Evolutionary conservation across 2,329 filamentous ascomycete species (phyloP).

Genomic region (Cladosporium sp.): DNA sequence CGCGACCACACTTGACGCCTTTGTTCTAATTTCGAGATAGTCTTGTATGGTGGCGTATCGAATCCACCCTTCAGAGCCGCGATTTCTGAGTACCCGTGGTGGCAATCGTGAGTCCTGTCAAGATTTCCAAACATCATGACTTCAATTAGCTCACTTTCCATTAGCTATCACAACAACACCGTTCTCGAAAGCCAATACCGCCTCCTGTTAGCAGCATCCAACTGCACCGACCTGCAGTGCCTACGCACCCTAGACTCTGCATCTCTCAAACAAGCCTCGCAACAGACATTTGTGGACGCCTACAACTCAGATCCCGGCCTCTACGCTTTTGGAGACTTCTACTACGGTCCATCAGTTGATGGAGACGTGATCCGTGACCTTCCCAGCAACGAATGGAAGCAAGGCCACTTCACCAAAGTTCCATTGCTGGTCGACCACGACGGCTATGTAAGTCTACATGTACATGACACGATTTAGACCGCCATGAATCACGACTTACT

Average conservation of each 20-base stretch:
- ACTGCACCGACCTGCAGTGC: slow-evolving; percentile 29
- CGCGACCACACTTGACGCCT: not conserved
- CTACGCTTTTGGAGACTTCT: slow-evolving; percentile 37
- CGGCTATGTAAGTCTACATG: slow-evolving; percentile 23
- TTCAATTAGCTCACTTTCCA: not conserved
- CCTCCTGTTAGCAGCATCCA: slow-evolving; percentile 25
- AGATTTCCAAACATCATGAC: not conserved
- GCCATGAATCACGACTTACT: not conserved
- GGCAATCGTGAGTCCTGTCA: slow-evolving; percentile 23
- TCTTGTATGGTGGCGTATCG: slow-evolving; percentile 34
- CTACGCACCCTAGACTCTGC: slow-evolving; percentile 20
- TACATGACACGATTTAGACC: not conserved
- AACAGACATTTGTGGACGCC: slow-evolving; percentile 20
- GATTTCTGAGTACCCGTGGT: slow-evolving; percentile 37
- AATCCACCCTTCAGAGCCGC: slow-evolving; percentile 41
- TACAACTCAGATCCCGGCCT: not conserved
- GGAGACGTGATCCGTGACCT: slow-evolving; percentile 36
- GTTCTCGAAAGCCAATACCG: slow-evolving; percentile 15
- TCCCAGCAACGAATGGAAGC: slow-evolving; percentile 31
- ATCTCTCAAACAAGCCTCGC: slow-evolving; percentile 16
- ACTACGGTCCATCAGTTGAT: slow-evolving; percentile 40
- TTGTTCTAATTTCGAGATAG: not conserved
- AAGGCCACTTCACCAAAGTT: slow-evolving; percentile 33
- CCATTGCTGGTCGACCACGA: slow-evolving; percentile 35
- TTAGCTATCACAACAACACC: slow-evolving; percentile 17